Percentiles rank a stretch among this genome's conserved stretches.
Evolutionary conservation across 306 rosid genomes (phyloP).

Genomic region (Corylus avellana): DNA sequence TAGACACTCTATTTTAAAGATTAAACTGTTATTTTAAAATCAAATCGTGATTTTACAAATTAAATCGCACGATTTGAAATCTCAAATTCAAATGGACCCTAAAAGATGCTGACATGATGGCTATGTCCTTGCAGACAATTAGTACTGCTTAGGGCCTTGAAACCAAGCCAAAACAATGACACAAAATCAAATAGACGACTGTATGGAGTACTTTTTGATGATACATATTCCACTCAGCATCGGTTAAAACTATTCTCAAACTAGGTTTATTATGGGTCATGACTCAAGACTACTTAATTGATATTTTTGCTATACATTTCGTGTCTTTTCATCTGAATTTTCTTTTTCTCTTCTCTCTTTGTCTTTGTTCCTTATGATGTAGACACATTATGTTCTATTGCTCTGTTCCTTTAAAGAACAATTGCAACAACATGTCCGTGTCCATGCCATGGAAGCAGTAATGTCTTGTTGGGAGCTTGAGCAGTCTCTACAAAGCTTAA

Average conservation of each 20-base stretch:
- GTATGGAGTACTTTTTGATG: background rate
- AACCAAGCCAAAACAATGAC: background rate
- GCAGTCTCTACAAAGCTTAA: slow-evolving; percentile 82
- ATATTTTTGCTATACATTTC: background rate
- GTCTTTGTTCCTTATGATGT: slow-evolving; percentile 20
- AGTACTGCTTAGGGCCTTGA: background rate
- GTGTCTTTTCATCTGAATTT: background rate
- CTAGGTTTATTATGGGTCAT: background rate
- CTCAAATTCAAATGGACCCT: no score
- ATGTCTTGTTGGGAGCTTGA: slow-evolving; percentile 96
- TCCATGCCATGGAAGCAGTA: slow-evolving; percentile 95
- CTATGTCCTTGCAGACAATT: background rate
- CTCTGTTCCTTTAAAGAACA: slow-evolving; percentile 84
- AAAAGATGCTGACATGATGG: background rate
- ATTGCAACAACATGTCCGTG: slow-evolving; percentile 83
- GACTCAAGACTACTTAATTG: background rate
- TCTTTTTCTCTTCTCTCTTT: background rate
- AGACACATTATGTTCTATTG: slow-evolving; percentile 76
- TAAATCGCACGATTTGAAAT: no score
- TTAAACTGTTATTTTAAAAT: no score
- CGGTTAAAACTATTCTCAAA: background rate
- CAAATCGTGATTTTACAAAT: no score
- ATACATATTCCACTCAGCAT: background rate
- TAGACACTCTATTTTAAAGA: no score
- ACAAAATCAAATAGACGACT: background rate